Percentiles rank a stretch among this genome's conserved stretches.
These are phyloP conservation scores for Hygrophila difformis DNA, from an alignment of 257 asterid species.

Conservation along the genomic window DNA sequence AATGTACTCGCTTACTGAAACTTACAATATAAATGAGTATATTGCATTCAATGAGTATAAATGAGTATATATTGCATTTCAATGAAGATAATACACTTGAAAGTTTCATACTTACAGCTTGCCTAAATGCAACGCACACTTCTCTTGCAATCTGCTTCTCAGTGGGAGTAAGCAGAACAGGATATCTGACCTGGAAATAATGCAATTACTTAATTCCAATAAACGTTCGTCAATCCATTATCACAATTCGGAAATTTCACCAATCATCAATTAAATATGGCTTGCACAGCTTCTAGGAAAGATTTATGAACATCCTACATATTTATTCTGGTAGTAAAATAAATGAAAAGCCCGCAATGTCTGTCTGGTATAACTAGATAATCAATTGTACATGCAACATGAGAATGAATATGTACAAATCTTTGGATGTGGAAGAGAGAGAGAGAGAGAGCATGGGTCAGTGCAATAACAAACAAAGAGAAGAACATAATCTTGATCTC, in stretches of 20 bases:
- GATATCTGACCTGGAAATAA: constrained; percentile 76
- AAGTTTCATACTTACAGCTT: constrained; percentile 66
- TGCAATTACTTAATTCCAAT: neutral
- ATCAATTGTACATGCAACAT: too few relatives aligned
- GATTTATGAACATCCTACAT: neutral
- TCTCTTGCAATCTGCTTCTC: constrained; percentile 99
- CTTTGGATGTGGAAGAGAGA: too few relatives aligned
- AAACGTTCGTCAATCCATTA: neutral
- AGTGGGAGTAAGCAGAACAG: constrained; percentile 92
- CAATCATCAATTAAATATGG: neutral
- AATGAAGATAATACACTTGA: neutral
- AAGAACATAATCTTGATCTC: too few relatives aligned
- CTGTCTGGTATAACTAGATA: neutral
- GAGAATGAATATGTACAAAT: too few relatives aligned
- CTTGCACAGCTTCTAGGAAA: neutral
- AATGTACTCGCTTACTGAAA: too few relatives aligned
- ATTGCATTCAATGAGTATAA: neutral
- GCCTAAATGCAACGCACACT: constrained; percentile 91
- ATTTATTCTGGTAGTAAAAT: too few relatives aligned
- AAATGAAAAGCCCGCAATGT: neutral
- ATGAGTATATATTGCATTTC: neutral
- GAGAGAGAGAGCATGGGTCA: too few relatives aligned
- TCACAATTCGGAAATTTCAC: neutral
- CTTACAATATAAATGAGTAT: too few relatives aligned
- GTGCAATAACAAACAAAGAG: too few relatives aligned